Conservation (phyloP, 1,139 yeast genomes). For the Blastobotrys illinoisensis region DNA sequence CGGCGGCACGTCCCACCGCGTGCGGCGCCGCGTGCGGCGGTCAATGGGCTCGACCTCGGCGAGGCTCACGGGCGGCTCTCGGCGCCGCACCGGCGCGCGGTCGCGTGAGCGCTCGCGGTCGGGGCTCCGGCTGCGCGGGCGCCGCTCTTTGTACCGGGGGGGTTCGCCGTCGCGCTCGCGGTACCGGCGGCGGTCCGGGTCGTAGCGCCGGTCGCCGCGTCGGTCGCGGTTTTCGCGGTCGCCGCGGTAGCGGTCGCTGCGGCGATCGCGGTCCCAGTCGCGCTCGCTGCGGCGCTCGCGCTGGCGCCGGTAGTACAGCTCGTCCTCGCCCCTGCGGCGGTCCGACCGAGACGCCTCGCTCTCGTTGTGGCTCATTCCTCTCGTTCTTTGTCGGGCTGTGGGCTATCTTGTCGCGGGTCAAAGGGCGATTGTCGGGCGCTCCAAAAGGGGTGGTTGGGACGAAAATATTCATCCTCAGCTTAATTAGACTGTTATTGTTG, state of each 20-base stretch:
- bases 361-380: background rate
- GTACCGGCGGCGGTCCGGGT: background rate
- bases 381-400: too few species aligned
- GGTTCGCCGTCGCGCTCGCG: conserved; percentile 4
- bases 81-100: conserved; percentile 12
- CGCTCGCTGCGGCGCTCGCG: background rate
- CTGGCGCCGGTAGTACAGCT: background rate
- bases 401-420: background rate
- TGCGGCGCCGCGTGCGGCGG: conserved; percentile 41
- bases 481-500: too few species aligned
- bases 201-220: conserved; percentile 10
- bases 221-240: conserved; percentile 17
- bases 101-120: conserved; percentile 13
- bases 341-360: background rate
- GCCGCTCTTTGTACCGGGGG: conserved; percentile 2
- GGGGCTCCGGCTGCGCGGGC: conserved; percentile 15
- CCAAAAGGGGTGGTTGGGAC: conserved; percentile 14
- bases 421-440: conserved; percentile 11
- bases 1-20: conserved; percentile 74
- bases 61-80: conserved; percentile 24
- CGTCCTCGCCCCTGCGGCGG: background rate
- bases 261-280: conserved; percentile 3
- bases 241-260: conserved; percentile 8
- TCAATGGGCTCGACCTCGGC: conserved; percentile 39
- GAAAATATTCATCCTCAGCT: too few species aligned